Evolutionary conservation across 176 grass and related monocot genomes (phyloP).

Genomic region (Raddia guianensis): DNA sequence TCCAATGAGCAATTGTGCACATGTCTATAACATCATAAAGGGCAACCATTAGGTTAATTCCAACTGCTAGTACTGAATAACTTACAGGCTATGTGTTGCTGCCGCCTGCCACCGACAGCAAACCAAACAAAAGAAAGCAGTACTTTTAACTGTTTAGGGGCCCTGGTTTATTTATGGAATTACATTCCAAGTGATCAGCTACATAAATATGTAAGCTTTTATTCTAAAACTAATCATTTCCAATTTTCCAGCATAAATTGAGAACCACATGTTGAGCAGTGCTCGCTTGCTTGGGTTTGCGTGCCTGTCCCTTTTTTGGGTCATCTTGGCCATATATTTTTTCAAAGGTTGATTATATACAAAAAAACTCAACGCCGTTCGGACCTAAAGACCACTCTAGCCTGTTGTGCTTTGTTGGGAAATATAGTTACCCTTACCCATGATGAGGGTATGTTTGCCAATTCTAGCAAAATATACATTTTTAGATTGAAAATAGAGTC

Average conservation of each 20-base stretch:
- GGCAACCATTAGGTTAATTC: not conserved
- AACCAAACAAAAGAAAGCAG: not conserved
- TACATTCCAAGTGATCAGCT: not conserved
- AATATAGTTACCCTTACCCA: slow-evolving; percentile 17
- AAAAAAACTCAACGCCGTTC: not conserved
- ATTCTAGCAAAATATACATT: not conserved
- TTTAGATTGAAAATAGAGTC: not conserved
- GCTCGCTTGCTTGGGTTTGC: not conserved
- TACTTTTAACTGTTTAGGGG: not conserved
- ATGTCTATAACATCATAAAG: not conserved
- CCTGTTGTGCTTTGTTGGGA: not conserved
- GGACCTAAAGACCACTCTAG: not conserved
- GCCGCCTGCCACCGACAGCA: not conserved
- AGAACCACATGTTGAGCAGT: not conserved
- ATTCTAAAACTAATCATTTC: not conserved
- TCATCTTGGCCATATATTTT: not conserved
- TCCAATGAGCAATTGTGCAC: not conserved
- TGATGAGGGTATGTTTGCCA: not conserved
- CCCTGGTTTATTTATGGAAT: not conserved
- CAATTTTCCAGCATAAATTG: not conserved
- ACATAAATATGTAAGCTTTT: not conserved
- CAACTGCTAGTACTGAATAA: not conserved
- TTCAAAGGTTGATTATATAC: not conserved
- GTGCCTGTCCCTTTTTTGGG: not conserved
- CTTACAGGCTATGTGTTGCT: not conserved